phyloP scores from a whole-genome alignment of 441 rosid species.

The Brassica hybrid region DNA sequence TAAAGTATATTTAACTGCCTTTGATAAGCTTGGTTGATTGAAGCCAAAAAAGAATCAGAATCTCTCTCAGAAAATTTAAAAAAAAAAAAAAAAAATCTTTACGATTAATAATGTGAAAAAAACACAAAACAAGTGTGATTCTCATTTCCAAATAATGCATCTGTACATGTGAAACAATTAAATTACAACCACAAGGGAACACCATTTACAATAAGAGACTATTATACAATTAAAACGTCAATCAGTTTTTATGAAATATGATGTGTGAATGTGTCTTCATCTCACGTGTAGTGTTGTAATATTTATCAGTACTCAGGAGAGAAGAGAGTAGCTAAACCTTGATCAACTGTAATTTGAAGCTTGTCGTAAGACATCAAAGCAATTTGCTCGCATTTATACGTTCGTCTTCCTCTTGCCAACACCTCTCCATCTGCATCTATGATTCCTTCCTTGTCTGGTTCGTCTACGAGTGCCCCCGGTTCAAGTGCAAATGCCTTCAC shows the following conservation, averaged over 20 bases:
- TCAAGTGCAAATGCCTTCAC: conserved; percentile 83
- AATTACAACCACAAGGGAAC: background rate
- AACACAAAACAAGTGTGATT: background rate
- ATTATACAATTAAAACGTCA: background rate
- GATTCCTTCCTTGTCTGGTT: conserved; percentile 76
- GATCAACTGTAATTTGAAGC: conserved; percentile 72
- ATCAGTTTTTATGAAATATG: conserved; percentile 52
- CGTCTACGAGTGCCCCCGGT: conserved; percentile 59
- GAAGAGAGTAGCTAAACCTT: conserved; percentile 87
- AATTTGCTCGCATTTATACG: conserved; percentile 55
- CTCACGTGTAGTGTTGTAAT: background rate
- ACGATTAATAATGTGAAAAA: background rate
- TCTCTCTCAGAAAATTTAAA: too few species aligned
- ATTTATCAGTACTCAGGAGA: conserved; percentile 51
- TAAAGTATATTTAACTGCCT: too few species aligned
- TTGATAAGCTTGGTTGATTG: conserved; percentile 46
- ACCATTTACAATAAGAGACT: background rate
- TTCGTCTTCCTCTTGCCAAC: conserved; percentile 64
- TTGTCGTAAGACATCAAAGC: conserved; percentile 66
- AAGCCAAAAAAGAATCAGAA: conserved; percentile 14
- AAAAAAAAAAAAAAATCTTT: too few species aligned
- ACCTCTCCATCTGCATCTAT: conserved; percentile 93
- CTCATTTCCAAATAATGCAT: background rate
- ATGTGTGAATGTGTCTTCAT: conserved; percentile 8
- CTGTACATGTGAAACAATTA: background rate